Percentiles rank a stretch among this genome's conserved stretches.
phyloP scores from a whole-genome alignment of 768 basidiomycete genomes.

The Collybia sp. region DNA sequence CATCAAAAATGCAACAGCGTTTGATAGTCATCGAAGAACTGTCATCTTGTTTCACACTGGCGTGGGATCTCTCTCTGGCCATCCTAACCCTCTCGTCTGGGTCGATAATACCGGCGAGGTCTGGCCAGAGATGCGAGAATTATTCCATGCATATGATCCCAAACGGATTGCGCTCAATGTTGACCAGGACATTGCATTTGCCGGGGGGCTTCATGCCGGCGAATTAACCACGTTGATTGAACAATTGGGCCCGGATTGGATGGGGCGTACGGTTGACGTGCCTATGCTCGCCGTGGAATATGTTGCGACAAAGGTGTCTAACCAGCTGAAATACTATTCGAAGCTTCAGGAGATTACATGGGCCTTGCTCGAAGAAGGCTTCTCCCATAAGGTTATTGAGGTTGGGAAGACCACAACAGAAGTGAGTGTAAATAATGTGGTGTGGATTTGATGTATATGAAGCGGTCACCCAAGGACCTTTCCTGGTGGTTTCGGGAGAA shows the following conservation, averaged over 20 bases:
- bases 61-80: constrained; percentile 25
- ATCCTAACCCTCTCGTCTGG: constrained; percentile 40
- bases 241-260: constrained; percentile 38
- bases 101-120: constrained; percentile 45
- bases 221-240: constrained; percentile 32
- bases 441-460: too few relatives aligned
- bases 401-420: constrained; percentile 42
- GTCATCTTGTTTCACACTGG: constrained; percentile 46
- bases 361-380: constrained; percentile 50
- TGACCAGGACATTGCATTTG: constrained; percentile 41
- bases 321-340: constrained; percentile 39
- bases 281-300: constrained; percentile 46
- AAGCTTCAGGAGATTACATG: constrained; percentile 46
- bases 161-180: constrained; percentile 40
- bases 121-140: constrained; percentile 38
- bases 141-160: constrained; percentile 31
- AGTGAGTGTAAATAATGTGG: constrained; percentile 13
- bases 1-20: constrained; percentile 42
- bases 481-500: constrained; percentile 53
- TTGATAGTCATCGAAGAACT: constrained; percentile 43
- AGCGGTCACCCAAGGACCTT: constrained; percentile 31
- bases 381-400: constrained; percentile 35
- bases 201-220: constrained; percentile 45
- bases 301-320: constrained; percentile 34
- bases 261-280: constrained; percentile 30